Conservation (phyloP, 1,139 yeast species). For the Hansenula sp. region DNA sequence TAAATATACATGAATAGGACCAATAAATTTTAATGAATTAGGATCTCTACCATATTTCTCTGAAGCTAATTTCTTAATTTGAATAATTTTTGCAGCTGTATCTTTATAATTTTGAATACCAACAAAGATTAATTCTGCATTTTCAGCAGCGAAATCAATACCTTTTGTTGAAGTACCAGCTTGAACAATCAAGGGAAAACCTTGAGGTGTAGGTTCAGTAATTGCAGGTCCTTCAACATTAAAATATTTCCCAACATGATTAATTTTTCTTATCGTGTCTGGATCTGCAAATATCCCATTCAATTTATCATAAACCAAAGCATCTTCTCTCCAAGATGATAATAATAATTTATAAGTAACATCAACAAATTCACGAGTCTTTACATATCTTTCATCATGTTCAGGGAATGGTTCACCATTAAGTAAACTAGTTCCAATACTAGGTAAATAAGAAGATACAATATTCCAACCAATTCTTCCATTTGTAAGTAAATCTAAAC, state of each 20-base stretch:
- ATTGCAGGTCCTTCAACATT: constrained; percentile 34
- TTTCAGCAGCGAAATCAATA: constrained; percentile 32
- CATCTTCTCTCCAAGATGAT: constrained; percentile 38
- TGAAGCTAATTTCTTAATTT: too few species aligned
- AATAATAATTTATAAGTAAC: constrained; percentile 32
- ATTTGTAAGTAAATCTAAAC: constrained; percentile 34
- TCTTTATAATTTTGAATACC: too few species aligned
- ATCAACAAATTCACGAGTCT: constrained; percentile 33
- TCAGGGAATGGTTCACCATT: too few species aligned
- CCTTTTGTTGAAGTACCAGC: constrained; percentile 36
- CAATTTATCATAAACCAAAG: constrained; percentile 26
- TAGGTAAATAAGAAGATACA: constrained; percentile 32
- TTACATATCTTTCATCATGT: constrained; percentile 31
- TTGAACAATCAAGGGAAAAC: constrained; percentile 34
- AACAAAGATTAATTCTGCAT: too few species aligned
- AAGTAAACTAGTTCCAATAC: constrained; percentile 27
- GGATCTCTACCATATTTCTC: too few species aligned
- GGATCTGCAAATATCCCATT: constrained; percentile 30
- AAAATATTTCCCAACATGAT: constrained; percentile 32
- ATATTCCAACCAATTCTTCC: constrained; percentile 40
- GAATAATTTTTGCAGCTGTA: too few species aligned
- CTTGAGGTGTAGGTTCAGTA: constrained; percentile 34
- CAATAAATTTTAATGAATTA: too few species aligned
- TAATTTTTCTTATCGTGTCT: constrained; percentile 27
- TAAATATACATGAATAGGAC: too few species aligned